These are phyloP conservation scores for Whalleya microplaca DNA, from an alignment of 2,329 filamentous ascomycete species.

Conservation along the genomic window DNA sequence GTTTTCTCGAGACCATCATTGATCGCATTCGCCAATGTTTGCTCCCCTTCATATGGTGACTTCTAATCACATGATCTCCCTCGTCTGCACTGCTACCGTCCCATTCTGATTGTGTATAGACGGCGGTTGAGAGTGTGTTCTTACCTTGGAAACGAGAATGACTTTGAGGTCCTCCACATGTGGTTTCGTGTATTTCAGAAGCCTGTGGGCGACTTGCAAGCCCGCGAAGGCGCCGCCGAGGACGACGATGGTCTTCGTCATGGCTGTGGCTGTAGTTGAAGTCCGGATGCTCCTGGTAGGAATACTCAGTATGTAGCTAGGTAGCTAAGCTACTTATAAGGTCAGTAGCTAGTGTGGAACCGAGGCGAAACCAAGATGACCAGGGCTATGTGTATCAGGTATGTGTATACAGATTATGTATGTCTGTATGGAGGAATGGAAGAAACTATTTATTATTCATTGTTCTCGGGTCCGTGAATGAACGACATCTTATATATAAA, in stretches of 20 bases:
- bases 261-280: conserved; percentile 32
- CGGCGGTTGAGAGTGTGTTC: not conserved
- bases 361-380: too few relatives aligned
- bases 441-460: not conserved
- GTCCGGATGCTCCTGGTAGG: conserved; percentile 15
- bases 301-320: not conserved
- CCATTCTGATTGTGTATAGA: not conserved
- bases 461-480: not conserved
- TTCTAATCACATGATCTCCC: too few relatives aligned
- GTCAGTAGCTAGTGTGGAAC: not conserved
- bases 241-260: conserved; percentile 57
- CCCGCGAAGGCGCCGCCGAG: conserved; percentile 59
- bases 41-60: too few relatives aligned
- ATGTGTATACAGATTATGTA: too few relatives aligned
- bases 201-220: conserved; percentile 55
- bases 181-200: conserved; percentile 56
- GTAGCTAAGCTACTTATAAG: not conserved
- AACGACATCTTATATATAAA: not conserved
- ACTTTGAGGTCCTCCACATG: conserved; percentile 54
- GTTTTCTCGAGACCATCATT: too few relatives aligned
- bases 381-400: too few relatives aligned
- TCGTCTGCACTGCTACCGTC: not conserved
- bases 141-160: conserved; percentile 59
- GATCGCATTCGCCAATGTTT: not conserved
- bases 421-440: not conserved